These are phyloP conservation scores for Corymbia citriodora DNA, from an alignment of 441 rosid genomes.

Conservation along the genomic window DNA sequence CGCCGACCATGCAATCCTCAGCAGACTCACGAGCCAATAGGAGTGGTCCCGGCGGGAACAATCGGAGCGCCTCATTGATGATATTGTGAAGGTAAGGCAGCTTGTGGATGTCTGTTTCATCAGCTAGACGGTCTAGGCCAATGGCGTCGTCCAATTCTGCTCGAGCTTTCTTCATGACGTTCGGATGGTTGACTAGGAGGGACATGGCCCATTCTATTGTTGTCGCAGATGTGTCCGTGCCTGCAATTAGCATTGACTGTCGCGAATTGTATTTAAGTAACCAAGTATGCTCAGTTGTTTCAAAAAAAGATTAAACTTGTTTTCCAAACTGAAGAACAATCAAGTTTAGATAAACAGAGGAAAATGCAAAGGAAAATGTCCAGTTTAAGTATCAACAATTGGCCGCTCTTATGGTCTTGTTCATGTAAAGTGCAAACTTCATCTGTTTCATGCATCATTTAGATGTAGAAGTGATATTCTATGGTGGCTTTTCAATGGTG, in stretches of 20 bases:
- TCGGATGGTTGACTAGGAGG: not conserved
- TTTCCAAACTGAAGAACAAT: not conserved
- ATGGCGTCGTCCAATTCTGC: not conserved
- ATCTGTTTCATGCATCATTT: too few species aligned
- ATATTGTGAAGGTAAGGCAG: slow-evolving; percentile 1
- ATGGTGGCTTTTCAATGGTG: too few species aligned
- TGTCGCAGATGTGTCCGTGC: not conserved
- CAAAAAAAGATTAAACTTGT: not conserved
- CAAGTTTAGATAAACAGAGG: too few species aligned
- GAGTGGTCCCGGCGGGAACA: not conserved
- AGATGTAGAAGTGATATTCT: too few species aligned
- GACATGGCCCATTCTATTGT: slow-evolving; percentile 10
- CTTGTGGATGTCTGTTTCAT: not conserved
- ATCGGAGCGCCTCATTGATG: not conserved
- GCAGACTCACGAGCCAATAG: slow-evolving; percentile 4
- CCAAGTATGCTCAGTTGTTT: not conserved
- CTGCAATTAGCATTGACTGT: not conserved
- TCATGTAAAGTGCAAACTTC: too few species aligned
- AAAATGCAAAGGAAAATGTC: too few species aligned
- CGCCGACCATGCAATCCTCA: not conserved
- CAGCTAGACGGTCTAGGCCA: not conserved
- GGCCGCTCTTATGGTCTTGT: too few species aligned
- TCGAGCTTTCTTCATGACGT: not conserved
- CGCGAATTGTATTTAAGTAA: not conserved
- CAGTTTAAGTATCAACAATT: too few species aligned